These are phyloP conservation scores for Pyrus communis DNA, from an alignment of 306 rosid genomes.

Conservation along the genomic window DNA sequence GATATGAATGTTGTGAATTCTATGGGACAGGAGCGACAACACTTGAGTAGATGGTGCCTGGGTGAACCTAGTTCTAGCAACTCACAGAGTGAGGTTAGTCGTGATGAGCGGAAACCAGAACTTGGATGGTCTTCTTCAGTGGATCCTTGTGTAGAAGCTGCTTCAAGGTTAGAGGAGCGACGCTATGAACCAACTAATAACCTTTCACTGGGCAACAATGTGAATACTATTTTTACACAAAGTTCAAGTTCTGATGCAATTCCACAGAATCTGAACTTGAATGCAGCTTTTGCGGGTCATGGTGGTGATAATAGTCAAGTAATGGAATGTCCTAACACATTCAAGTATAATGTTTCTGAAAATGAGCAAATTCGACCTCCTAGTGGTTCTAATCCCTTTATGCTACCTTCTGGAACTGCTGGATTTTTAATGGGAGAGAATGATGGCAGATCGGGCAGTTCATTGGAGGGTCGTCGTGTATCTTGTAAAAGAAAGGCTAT, in stretches of 20 bases:
- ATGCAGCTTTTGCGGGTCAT: slow-evolving; percentile 46
- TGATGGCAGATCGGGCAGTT: slow-evolving; percentile 60
- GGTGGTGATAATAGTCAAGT: slow-evolving; percentile 32
- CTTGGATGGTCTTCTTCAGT: slow-evolving; percentile 61
- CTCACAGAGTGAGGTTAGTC: slow-evolving; percentile 35
- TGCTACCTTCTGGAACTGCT: slow-evolving; percentile 50
- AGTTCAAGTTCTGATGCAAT: slow-evolving; percentile 44
- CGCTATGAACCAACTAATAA: slow-evolving; percentile 42
- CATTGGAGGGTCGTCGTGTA: slow-evolving; percentile 60
- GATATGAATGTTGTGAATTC: slow-evolving; percentile 54
- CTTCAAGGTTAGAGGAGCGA: slow-evolving; percentile 52
- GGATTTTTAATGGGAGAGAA: slow-evolving; percentile 39
- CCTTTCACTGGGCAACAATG: slow-evolving; percentile 43
- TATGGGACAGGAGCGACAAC: slow-evolving; percentile 50
- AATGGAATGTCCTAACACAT: slow-evolving; percentile 38
- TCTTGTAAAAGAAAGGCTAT: slow-evolving; percentile 80
- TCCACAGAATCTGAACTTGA: slow-evolving; percentile 55
- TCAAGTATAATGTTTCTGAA: slow-evolving; percentile 52
- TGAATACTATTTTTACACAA: slow-evolving; percentile 39
- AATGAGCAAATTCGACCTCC: slow-evolving; percentile 41
- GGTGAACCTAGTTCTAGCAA: slow-evolving; percentile 83
- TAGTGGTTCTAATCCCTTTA: slow-evolving; percentile 42
- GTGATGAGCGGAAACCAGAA: slow-evolving; percentile 61
- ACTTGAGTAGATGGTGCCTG: slow-evolving; percentile 67
- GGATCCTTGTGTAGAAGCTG: slow-evolving; percentile 35